Evolutionary conservation across 2,329 filamentous ascomycete species (phyloP), one percentile per base, ranked within the genome.

Genomic region (Knufia petricola): DNA sequence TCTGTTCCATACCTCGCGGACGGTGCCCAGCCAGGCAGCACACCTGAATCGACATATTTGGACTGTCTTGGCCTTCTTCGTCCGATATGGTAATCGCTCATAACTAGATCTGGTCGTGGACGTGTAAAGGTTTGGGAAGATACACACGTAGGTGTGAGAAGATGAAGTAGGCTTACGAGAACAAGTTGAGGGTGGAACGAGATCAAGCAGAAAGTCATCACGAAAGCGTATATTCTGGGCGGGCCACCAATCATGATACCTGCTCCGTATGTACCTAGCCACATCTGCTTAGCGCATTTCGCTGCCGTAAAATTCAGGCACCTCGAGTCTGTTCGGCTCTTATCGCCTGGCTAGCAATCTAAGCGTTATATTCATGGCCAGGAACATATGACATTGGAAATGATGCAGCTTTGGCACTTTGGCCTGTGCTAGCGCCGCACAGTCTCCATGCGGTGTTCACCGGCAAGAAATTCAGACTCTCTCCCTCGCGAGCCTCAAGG

Each of bases 351-450:
- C n/a, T n/a, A n/a, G n/a, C n/a, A n/a, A n/a, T n/a, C n/a, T n/a
- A n/a, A n/a, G n/a, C n/a, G n/a, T n/a, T n/a, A n/a, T n/a, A n/a
- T n/a, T n/a, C n/a, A n/a, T 13, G 40, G 47, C n/a, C 47, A 39
- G 15, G 47, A 36, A 26, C 47, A 49, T 4, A 9, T 12, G 4
- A 45, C 3, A 15, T 30, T 37, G 13, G 47, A 43, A 17, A 28
- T 40, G 23, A 49, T 31, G 32, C 47, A 49, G 36, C 39, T 15
- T 28, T 47, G 38, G 19, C 31, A 44, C 21, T n/a, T 21, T 24
- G 47, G 47, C 3, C 2, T 3, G 3, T 45, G 17, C n/a, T n/a
- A n/a, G 45, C 31, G 23, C 45, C 47, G 39, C 40, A 49, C 63
- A 68, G 1, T n/a, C 37, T 8, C 6, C 6, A 28, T 28, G 3